phyloP scores from a whole-genome alignment of 2,329 filamentous ascomycete genomes.

The Aquanectria penicillioides region DNA sequence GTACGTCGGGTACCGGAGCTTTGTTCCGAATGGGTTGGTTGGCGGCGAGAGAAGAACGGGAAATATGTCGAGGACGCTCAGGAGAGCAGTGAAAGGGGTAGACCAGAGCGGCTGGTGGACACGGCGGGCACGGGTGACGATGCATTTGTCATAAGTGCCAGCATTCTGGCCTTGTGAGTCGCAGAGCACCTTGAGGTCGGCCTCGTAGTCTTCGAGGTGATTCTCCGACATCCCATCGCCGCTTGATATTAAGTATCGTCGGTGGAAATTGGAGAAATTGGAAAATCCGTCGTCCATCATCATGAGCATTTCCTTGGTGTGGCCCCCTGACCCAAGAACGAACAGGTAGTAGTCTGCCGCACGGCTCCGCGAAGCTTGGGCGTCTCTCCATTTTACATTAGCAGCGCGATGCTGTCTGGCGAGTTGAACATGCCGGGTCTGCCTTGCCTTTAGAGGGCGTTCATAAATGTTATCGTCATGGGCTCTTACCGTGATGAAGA shows the following conservation, averaged over 20 bases:
- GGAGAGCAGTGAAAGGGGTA: slow-evolving; percentile 74
- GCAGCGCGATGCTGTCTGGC: slow-evolving; percentile 28
- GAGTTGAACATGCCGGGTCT: slow-evolving; percentile 47
- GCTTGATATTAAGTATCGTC: slow-evolving; percentile 83
- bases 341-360: slow-evolving; percentile 70
- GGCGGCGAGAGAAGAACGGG: slow-evolving; percentile 59
- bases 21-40: slow-evolving; percentile 28
- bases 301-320: slow-evolving; percentile 93
- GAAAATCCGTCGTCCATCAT: slow-evolving; percentile 74
- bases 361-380: neutral
- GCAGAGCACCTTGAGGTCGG: slow-evolving; percentile 42
- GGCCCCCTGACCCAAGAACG: slow-evolving; percentile 91
- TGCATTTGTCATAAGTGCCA: slow-evolving; percentile 70
- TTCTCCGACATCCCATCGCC: slow-evolving; percentile 76
- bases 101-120: slow-evolving; percentile 85
- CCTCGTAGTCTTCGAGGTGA: slow-evolving; percentile 69
- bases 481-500: slow-evolving; percentile 45
- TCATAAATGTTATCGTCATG: neutral
- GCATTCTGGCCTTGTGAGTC: slow-evolving; percentile 29
- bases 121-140: slow-evolving; percentile 78
- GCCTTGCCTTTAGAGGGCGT: neutral
- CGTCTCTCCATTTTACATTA: slow-evolving; percentile 27
- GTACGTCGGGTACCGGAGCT: slow-evolving; percentile 70
- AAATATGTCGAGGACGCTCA: slow-evolving; percentile 72
- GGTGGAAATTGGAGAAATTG: slow-evolving; percentile 64